A percentile compares a stretch with the other conserved stretches of the same genome.
These are phyloP conservation scores for Trichoderma sp. DNA, from an alignment of 2,329 filamentous ascomycete species.

Conservation along the genomic window DNA sequence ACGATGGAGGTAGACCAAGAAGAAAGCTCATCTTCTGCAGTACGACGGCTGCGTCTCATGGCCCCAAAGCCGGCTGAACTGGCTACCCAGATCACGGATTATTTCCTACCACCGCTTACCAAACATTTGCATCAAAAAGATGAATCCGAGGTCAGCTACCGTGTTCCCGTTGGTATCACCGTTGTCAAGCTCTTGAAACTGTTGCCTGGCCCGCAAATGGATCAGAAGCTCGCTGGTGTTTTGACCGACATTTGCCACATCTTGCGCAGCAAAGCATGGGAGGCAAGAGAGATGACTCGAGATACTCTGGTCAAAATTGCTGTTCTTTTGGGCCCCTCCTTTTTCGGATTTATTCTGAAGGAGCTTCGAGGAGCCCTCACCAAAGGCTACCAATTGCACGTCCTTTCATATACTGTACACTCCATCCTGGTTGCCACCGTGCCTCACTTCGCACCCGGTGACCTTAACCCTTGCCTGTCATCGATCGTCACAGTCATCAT, in stretches of 20 bases:
- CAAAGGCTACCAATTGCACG: conserved; percentile 88
- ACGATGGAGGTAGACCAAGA: conserved; percentile 44
- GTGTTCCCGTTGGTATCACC: conserved; percentile 85
- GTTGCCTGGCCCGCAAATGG: conserved; percentile 70
- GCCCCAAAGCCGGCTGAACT: conserved; percentile 68
- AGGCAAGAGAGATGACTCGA: conserved; percentile 85
- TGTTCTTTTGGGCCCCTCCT: conserved; percentile 73
- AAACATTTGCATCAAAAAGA: conserved; percentile 91
- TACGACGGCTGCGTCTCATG: conserved; percentile 56
- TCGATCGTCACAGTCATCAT: conserved; percentile 82
- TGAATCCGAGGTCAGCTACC: conserved; percentile 88
- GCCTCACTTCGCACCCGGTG: conserved; percentile 72
- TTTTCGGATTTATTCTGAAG: conserved; percentile 90
- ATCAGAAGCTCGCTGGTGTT: conserved; percentile 73
- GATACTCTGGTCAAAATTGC: conserved; percentile 85
- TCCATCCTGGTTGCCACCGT: conserved; percentile 77
- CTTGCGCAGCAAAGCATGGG: conserved; percentile 81
- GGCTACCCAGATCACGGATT: conserved; percentile 66
- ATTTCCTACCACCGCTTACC: conserved; percentile 76
- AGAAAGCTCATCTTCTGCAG: conserved; percentile 28
- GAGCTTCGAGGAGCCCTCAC: conserved; percentile 81
- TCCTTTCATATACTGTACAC: conserved; percentile 92
- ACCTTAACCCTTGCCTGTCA: conserved; percentile 82
- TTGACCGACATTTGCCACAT: conserved; percentile 93
- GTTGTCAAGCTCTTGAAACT: conserved; percentile 83